Base-by-base conservation (phyloP, 768 basidiomycete species). In the Trametes cubensis region DNA sequence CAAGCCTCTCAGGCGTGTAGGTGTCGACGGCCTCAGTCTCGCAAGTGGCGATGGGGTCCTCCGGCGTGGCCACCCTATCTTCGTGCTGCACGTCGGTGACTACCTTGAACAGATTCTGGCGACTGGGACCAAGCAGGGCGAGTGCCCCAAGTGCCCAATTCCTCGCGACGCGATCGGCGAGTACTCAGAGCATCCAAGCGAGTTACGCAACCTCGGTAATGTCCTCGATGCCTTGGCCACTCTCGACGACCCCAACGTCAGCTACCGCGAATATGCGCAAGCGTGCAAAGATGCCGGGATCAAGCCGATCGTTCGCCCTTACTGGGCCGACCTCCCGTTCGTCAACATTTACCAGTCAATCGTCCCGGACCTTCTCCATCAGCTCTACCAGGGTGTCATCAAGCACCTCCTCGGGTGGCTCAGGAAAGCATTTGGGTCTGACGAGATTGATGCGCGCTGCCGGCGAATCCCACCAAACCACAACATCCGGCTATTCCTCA, bases 21-120 rank as follows among this genome's bases (percentile, higher is more conserved):
- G n/a, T n/a, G n/a, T n/a, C n/a, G n/a, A n/a, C n/a, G n/a, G n/a
- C n/a, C n/a, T n/a, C n/a, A n/a, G n/a, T n/a, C n/a, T n/a, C 56
- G 65, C 14, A 17, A 73, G 71, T 47, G 73, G 74, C 4, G 72
- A 78, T 59, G 76, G 78, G 0, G 66, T 80, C 26, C 49, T 80
- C 20, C 78, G 77, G 40, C 81, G 79, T 34, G 64, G 67, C 4
- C 73, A 75, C 65, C 71, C 57, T 11, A 67, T 59, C 58, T 61
- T 66, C 60, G 71, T 58, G 18, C 66, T n/a, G 14, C 67, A 61
- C 44, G 55, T 67, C 21, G 66, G 63, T 0, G 70, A 70, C 28
- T 69, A 69, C 51, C 70, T 66, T 0, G 69, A 69, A 45, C 66
- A 72, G 28, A 30, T 62, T 20, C 48, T 63, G 0, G 62, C 69